phyloP scores from a whole-genome alignment of 305 asterid species.

The Striga hermonthica region DNA sequence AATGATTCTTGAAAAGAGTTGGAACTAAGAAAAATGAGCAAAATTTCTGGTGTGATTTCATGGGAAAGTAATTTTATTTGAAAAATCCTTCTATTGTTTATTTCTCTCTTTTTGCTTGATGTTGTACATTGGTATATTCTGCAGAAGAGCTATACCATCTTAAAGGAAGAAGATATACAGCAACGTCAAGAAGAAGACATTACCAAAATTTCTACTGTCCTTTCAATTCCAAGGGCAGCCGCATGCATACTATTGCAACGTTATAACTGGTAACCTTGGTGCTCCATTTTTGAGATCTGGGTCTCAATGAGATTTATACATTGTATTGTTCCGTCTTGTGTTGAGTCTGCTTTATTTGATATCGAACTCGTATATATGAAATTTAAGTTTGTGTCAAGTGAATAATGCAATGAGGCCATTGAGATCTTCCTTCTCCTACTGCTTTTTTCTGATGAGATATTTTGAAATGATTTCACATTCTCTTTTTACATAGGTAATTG shows the following conservation, averaged over 20 bases:
- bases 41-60: constrained; percentile 15
- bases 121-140: constrained; percentile 27
- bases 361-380: neutral
- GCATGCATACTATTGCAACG: constrained; percentile 76
- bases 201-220: constrained; percentile 61
- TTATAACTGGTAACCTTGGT: constrained; percentile 64
- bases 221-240: constrained; percentile 67
- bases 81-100: constrained; percentile 10
- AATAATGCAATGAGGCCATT: constrained; percentile 20
- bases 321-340: constrained; percentile 16
- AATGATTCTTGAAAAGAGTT: neutral
- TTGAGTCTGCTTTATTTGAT: constrained; percentile 3
- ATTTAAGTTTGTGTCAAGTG: constrained; percentile 15
- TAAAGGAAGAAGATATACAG: constrained; percentile 72
- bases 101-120: constrained; percentile 5
- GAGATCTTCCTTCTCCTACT: constrained; percentile 5
- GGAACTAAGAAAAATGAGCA: constrained; percentile 7
- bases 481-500: constrained; percentile 22
- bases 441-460: constrained; percentile 15
- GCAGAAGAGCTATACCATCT: constrained; percentile 73
- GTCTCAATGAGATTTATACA: constrained; percentile 11
- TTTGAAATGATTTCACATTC: constrained; percentile 12
- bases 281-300: constrained; percentile 18
- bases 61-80: constrained; percentile 16
- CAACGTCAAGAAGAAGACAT: constrained; percentile 74